Base-by-base conservation (phyloP, 1,284 basidiomycete genomes). In the Mycosarcoma mackinlayi region DNA sequence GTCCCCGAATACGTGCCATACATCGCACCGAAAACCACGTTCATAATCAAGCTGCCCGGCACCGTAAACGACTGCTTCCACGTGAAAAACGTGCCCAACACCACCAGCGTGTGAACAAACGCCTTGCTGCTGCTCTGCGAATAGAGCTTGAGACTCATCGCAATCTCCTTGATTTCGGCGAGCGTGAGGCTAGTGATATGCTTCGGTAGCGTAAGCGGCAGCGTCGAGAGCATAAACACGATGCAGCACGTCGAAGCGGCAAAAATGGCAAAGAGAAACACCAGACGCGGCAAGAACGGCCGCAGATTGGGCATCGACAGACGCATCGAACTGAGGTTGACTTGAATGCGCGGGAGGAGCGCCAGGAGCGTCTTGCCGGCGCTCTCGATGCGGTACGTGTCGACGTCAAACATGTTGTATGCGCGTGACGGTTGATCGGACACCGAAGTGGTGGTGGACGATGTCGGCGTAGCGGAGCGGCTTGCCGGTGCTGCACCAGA, bases 31-130 rank as follows among this genome's bases (percentile, higher is more conserved):
- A 79, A 81, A 16, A 82, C 68, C 39, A 82, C 76, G 61, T 82
- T 82, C 70, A 77, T 79, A 56, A 81, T 78, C 33, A 81, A 41
- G 51, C 75, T 78, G 6, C 80, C 80, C 0, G 80, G 80, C 0
- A 82, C 66, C 11, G 70, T 79, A 35, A 80, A 82, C 4, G 79
- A 72, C 68, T 82, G 80, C 61, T 81, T 80, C 78, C 78, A 82
- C 11, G 70, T 73, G 48, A 81, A 82, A 40, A 81, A 75, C n/a
- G 63, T 39, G 18, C 66, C 63, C 13, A 81, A 50, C 24, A 81
- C 80, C 21, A 76, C 28, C 21, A 79, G 65, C 11, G 78, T 79
- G 48, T 82, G 80, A n/a, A 56, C 18, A 35, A 64, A 71, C 3
- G 76, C 75, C 23, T 33, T 44, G 28, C 27, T 38, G 40, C 59